Evolutionary conservation across 1,139 yeast species (phyloP), one percentile per base, ranked within the genome.

Genomic region (Lodderomyces beijingensis): DNA sequence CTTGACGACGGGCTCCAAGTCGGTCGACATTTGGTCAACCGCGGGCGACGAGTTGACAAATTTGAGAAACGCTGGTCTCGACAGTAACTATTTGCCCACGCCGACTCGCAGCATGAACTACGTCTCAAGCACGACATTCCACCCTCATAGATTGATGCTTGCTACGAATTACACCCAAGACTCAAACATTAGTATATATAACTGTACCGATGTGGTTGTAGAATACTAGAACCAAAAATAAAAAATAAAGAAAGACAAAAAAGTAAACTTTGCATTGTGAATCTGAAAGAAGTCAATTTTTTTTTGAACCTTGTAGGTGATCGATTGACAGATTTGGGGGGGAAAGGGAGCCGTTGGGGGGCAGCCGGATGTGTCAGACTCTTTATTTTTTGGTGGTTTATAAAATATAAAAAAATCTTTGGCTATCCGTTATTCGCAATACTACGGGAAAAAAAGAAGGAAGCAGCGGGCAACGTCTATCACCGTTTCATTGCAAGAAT

Each of bases 101-200:
- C 65, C 62, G 33, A 28, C 32, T 18, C 48, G 77, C 38, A 69
- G 72, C 10, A 64, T 72, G 20, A 62, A 60, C 36, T 82, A 79
- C 46, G 66, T 86, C 34, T 77, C 89, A 4, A 66, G 78, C 9
- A 57, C 88, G 40, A 70, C 82, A 0, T 77, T 91, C 55, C 99
- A 91, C 53, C 99, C 99, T 2, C 98, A 93, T 53, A 67, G 93
- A 42, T 86, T 91, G 95, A 77, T 86, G 74, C 55, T 91, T 54
- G 97, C 96, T 1, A 85, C 87, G 1, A 81, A 83, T 47, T 84
- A 84, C 51, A 74, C 80, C 36, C 95, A 85, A 49, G 95, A 85
- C 50, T 71, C 89, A 1, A 75, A 74, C 43, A 79, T 89, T 30
- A 77, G 77, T 44, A 63, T 89, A 16, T 85, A 82, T 46, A 46